Evolutionary conservation across 148 eudicot species (phyloP).

Genomic region (Chenopodium suecicum): DNA sequence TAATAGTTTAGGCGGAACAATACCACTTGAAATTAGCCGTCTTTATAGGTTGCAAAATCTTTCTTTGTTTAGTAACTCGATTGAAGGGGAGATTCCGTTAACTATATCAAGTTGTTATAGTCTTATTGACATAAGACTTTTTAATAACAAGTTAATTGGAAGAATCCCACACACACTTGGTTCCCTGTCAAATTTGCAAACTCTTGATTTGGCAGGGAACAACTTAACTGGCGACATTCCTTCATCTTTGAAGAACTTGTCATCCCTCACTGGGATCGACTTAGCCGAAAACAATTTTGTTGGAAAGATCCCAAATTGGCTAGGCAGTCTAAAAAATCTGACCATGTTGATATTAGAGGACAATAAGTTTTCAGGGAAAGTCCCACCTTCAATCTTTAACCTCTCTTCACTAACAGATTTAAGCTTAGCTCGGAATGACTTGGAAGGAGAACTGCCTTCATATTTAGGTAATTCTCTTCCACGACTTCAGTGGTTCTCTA

Average conservation of each 20-base stretch:
- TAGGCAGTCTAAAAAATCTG: conserved; percentile 21
- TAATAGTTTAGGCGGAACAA: conserved; percentile 22
- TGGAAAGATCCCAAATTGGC: conserved; percentile 21
- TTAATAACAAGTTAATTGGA: conserved; percentile 23
- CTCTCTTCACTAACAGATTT: conserved; percentile 6
- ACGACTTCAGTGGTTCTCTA: not conserved
- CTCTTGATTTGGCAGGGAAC: not conserved
- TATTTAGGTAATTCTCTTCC: conserved; percentile 23
- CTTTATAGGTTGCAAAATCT: conserved; percentile 10
- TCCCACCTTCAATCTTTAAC: conserved; percentile 32
- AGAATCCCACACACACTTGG: conserved; percentile 25
- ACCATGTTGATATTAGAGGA: not conserved
- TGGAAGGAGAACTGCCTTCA: conserved; percentile 30
- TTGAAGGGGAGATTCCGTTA: conserved; percentile 20
- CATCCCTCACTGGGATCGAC: not conserved
- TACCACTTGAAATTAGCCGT: conserved; percentile 21
- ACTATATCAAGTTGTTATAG: conserved; percentile 16
- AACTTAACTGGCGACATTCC: conserved; percentile 19
- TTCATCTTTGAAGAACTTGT: conserved; percentile 23
- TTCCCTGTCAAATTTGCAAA: conserved; percentile 18
- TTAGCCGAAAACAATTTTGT: not conserved
- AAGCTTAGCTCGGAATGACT: conserved; percentile 6
- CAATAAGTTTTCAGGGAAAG: conserved; percentile 18
- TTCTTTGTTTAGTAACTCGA: conserved; percentile 1
- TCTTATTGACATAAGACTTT: not conserved